Percentiles rank a stretch among this genome's conserved stretches.
These are phyloP conservation scores for Botrytis fragariae DNA, from an alignment of 2,329 filamentous ascomycete species.

Conservation along the genomic window DNA sequence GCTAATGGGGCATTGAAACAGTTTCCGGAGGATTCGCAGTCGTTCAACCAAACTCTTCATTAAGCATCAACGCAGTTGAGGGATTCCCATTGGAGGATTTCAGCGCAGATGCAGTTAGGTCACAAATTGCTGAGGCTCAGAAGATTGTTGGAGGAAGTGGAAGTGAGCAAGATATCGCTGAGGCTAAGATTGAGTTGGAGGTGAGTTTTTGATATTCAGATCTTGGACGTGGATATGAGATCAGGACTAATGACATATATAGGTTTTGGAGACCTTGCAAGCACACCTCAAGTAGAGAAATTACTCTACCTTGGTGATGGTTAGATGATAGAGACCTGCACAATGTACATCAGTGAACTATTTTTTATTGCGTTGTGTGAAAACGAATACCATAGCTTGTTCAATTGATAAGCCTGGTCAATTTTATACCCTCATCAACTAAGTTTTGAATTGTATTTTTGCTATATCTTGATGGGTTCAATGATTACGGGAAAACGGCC, in stretches of 20 bases:
- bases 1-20: slow-evolving; percentile 41
- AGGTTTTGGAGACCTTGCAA: slow-evolving; percentile 84
- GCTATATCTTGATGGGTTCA: neutral
- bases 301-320: slow-evolving; percentile 16
- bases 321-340: slow-evolving; percentile 32
- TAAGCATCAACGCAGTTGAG: slow-evolving; percentile 99
- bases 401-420: neutral
- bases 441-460: neutral
- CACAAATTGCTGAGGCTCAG: slow-evolving; percentile 91
- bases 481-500: neutral
- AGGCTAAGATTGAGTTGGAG: slow-evolving; percentile 99
- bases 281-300: slow-evolving; percentile 69
- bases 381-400: slow-evolving; percentile 18
- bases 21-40: slow-evolving; percentile 96
- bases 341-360: slow-evolving; percentile 38
- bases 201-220: slow-evolving; percentile 49
- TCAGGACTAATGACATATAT: slow-evolving; percentile 40
- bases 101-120: slow-evolving; percentile 82
- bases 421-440: neutral
- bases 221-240: neutral
- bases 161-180: slow-evolving; percentile 95
- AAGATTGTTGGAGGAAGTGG: slow-evolving; percentile 89
- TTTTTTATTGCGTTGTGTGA: slow-evolving; percentile 33
- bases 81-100: slow-evolving; percentile 94
- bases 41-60: slow-evolving; percentile 87